Evolutionary conservation across 768 basidiomycete species (phyloP).

Genomic region (Pholiota conissans): DNA sequence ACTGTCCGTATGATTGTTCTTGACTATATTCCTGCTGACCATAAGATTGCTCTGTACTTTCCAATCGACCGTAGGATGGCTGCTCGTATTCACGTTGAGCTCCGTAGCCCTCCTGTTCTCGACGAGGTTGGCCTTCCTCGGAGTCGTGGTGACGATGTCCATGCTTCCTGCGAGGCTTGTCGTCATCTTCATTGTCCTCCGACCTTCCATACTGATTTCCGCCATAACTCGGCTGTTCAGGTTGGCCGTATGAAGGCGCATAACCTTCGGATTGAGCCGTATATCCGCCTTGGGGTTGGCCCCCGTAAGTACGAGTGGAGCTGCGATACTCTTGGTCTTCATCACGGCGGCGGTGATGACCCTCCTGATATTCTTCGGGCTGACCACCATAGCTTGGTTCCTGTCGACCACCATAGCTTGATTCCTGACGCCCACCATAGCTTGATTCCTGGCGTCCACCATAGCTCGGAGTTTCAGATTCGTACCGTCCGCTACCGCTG

Average conservation of each 20-base stretch:
- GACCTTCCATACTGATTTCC: conserved; percentile 3
- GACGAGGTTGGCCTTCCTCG: conserved; percentile 6
- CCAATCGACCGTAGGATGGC: background rate
- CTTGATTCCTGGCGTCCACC: background rate
- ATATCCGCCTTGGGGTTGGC: conserved; percentile 11
- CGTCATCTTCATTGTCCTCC: conserved; percentile 9
- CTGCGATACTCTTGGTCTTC: conserved; percentile 14
- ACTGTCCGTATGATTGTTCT: too few relatives aligned
- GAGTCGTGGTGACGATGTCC: background rate
- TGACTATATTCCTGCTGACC: background rate
- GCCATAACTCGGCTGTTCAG: conserved; percentile 1
- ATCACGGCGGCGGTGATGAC: conserved; percentile 9
- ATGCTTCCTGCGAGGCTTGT: conserved; percentile 2
- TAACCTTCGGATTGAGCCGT: conserved; percentile 8
- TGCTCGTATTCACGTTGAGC: conserved; percentile 1
- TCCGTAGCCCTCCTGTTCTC: background rate
- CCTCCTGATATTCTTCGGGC: background rate
- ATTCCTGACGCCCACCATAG: background rate
- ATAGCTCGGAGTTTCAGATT: background rate
- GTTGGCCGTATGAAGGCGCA: conserved; percentile 3
- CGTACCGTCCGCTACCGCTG: background rate
- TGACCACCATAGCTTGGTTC: conserved; percentile 3
- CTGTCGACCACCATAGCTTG: conserved; percentile 4
- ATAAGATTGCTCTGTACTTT: background rate
- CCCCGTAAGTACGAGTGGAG: background rate